Evolutionary conservation across 352 stramenopile genomes (phyloP), one percentile per base, ranked within the genome.

Genomic region (Phytophthora sp.): DNA sequence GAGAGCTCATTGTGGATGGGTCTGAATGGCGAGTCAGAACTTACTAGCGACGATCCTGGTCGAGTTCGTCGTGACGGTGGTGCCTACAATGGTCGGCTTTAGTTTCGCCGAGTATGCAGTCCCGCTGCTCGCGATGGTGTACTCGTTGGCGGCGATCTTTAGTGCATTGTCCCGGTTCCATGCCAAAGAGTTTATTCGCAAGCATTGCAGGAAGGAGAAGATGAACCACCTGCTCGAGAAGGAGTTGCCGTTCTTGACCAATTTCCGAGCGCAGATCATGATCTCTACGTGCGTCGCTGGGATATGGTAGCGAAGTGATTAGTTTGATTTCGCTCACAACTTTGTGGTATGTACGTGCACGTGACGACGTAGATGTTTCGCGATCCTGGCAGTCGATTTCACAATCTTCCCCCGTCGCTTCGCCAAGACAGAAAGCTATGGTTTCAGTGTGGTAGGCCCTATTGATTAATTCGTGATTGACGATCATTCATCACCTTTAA

Each of bases 331-430:
- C 36, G 36, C 52, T 50, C 1, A 57, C 0, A 12, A 24, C 18
- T 21, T 49, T 54, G 5, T 23, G 18, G 8, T 36, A 21, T 36
- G 33, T 27, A 11, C 11, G n/a, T n/a, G n/a, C n/a, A n/a, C n/a
- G n/a, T n/a, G 18, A 60, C n/a, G 20, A 27, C 57, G 26, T 27
- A 95, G 86, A 7, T 92, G 83, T 30, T 91, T 95, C 30, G 87
- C 89, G 33, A 99, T 99, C 56, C 75, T 99, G n/a, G 97, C 97
- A 2, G 96, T 99, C 4, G 98, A 99, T 60, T 99, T 99, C 76
- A 87, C 82, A 8, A 57, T 98, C 7, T 99, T 99, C 69, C 98
- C 98, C 54, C 84, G 98, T 29, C 84, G 94, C 7, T 97, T 98
- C 53, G 90, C 89, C 47, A 98, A 98, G 77, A 99, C 97, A 9